phyloP scores from a whole-genome alignment of 2,329 filamentous ascomycete species.

The Didymellaceae sp. region DNA sequence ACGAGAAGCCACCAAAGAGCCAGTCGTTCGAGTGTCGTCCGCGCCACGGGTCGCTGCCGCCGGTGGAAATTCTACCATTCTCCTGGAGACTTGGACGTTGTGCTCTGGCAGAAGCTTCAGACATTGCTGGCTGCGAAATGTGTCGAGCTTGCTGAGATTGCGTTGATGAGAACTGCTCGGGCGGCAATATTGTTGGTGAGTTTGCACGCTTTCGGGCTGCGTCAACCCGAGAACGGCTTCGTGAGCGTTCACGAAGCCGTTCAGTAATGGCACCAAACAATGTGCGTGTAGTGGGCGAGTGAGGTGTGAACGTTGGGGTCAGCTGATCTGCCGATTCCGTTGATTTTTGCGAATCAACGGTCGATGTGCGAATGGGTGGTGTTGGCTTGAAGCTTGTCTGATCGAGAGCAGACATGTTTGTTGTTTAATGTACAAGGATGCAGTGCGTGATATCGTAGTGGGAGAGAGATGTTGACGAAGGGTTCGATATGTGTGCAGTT shows the following conservation, averaged over 20 bases:
- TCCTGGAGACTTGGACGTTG: conserved; percentile 33
- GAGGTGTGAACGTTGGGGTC: conserved; percentile 29
- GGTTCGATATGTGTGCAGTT: neutral
- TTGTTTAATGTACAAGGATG: neutral
- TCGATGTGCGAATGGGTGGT: conserved; percentile 40
- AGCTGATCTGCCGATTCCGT: conserved; percentile 32
- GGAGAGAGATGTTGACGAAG: neutral
- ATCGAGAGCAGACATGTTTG: conserved; percentile 34
- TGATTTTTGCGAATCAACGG: conserved; percentile 37
- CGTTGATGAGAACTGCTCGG: conserved; percentile 26
- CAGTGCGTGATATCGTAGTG: neutral
- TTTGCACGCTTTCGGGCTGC: conserved; percentile 37
- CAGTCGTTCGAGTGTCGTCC: conserved; percentile 50
- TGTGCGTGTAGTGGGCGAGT: conserved; percentile 37
- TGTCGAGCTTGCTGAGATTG: conserved; percentile 26
- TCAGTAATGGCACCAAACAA: conserved; percentile 48
- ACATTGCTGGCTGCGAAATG: conserved; percentile 10
- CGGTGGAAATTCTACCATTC: conserved; percentile 34
- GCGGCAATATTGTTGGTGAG: conserved; percentile 41
- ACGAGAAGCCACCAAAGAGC: conserved; percentile 48
- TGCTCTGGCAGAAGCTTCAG: conserved; percentile 24
- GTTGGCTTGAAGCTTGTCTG: conserved; percentile 35
- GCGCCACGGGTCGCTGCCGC: conserved; percentile 44
- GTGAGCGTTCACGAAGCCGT: conserved; percentile 43
- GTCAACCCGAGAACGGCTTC: conserved; percentile 39